Evolutionary conservation across 768 basidiomycete genomes (phyloP), one percentile per base, ranked within the genome.

Genomic region (Pisolithus marmoratus): DNA sequence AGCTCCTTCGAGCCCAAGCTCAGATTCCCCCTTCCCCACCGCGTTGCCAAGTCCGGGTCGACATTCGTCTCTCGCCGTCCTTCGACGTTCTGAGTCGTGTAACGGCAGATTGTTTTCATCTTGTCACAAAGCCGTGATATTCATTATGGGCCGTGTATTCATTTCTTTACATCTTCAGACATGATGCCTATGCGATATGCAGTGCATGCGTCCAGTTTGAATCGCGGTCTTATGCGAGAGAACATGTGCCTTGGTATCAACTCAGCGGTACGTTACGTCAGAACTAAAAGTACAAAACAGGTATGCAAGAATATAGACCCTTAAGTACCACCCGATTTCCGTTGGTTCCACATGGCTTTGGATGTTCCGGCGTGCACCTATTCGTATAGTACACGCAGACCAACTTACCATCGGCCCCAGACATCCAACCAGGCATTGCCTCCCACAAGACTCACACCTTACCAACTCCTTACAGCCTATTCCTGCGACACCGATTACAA

Each of bases 1-100:
- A 99, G 72, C 84, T 98, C 63, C 77, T 97, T n/a, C 62, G 76
- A 75, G 50, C 94, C 94, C 54, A 75, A 79, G 55, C 89, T 98
- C 80, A 94, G 86, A 73, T 99, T 98, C 93, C 95, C 95, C 56
- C 85, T 97, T 46, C 93, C 95, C 55, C 90, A 90, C 72, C 88
- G 96, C 50, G 82, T 94, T 53, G 57, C 75, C 56, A 93, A 92
- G 77, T 69, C 74, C 56, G 85, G 82, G 60, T 84, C 85, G 60
- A 90, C 84, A 52, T 94, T 94, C 68, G 81, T 84, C 47, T 90
- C 92, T 31, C 71, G 72, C 64, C 83, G 90, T 58, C 90, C 90
- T 22, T 63, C 70, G 54, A 93, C 90, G 41, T 92, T 91, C 73
- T 80, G 64, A 70, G 54, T 24, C 34, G 37, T n/a, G 12, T 36